Percentiles rank a stretch among this genome's conserved stretches.
Conservation (phyloP, 208 protist species). For the Trypanosoma lewisi region DNA sequence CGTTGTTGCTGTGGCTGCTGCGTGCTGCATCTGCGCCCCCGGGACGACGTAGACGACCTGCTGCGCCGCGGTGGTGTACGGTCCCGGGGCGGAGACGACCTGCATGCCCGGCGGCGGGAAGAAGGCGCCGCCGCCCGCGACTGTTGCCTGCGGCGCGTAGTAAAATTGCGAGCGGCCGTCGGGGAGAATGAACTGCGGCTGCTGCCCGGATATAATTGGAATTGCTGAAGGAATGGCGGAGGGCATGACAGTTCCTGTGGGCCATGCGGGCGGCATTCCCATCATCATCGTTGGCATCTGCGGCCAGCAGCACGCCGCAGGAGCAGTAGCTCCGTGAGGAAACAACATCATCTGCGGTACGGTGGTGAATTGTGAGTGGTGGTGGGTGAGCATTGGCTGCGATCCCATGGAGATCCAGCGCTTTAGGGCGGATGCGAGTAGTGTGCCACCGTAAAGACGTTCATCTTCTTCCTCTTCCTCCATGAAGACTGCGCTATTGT, state of each 20-base stretch:
- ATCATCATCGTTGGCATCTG: conserved; percentile 26
- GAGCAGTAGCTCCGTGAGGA: conserved; percentile 2
- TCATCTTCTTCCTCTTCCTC: conserved; percentile 75
- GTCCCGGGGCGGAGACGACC: background rate
- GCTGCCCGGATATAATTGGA: conserved; percentile 5
- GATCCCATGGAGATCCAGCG: conserved; percentile 38
- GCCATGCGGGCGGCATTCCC: conserved; percentile 11
- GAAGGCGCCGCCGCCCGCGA: background rate
- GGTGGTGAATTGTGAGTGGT: background rate
- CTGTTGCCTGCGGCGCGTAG: conserved; percentile 12
- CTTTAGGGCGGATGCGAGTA: conserved; percentile 41
- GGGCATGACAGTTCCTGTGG: conserved; percentile 14
- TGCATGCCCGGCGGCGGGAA: conserved; percentile 4
- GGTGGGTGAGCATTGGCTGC: conserved; percentile 10
- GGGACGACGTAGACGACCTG: conserved; percentile 29
- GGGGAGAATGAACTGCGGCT: conserved; percentile 11
- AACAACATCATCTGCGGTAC: conserved; percentile 6
- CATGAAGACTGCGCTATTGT: conserved; percentile 51
- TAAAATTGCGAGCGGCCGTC: conserved; percentile 9
- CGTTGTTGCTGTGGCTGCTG: background rate
- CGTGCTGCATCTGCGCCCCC: conserved; percentile 6
- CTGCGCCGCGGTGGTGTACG: conserved; percentile 14
- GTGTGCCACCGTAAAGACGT: conserved; percentile 52
- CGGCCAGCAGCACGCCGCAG: conserved; percentile 14
- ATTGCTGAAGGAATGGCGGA: conserved; percentile 1